phyloP scores from a whole-genome alignment of 768 basidiomycete species.

The Amanita fuliginea region DNA sequence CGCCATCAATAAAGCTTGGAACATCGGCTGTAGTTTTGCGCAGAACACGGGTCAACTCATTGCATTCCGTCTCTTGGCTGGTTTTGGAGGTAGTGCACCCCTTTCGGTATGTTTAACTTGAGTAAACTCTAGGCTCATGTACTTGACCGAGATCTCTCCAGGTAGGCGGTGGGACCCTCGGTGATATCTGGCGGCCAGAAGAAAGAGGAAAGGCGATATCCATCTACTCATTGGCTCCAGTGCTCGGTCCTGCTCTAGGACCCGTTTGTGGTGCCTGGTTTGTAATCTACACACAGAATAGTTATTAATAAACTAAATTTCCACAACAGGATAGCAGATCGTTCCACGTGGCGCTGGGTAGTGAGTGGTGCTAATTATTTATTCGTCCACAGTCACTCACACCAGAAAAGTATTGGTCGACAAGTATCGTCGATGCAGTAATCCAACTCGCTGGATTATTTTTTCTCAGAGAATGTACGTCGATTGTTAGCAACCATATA shows the following conservation, averaged over 20 bases:
- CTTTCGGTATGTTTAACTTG: slow-evolving; percentile 37
- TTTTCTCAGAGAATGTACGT: slow-evolving; percentile 49
- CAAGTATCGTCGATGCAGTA: slow-evolving; percentile 41
- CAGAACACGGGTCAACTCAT: slow-evolving; percentile 46
- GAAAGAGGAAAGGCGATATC: slow-evolving; percentile 55
- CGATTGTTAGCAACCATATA: slow-evolving; percentile 3
- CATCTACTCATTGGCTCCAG: slow-evolving; percentile 52
- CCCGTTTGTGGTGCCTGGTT: slow-evolving; percentile 39
- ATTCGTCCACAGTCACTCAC: neutral
- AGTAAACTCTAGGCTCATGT: slow-evolving; percentile 7
- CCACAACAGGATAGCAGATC: slow-evolving; percentile 40
- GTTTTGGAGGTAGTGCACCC: slow-evolving; percentile 66
- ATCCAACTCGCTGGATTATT: slow-evolving; percentile 48
- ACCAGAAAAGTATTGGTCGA: slow-evolving; percentile 48
- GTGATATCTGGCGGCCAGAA: slow-evolving; percentile 49
- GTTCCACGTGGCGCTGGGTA: slow-evolving; percentile 65
- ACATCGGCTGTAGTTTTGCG: slow-evolving; percentile 56
- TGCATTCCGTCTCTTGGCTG: slow-evolving; percentile 58
- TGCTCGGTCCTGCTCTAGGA: slow-evolving; percentile 56
- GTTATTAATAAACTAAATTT: neutral
- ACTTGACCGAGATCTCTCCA: slow-evolving; percentile 7
- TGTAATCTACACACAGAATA: neutral
- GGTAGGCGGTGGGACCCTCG: slow-evolving; percentile 55
- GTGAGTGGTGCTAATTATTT: slow-evolving; percentile 21
- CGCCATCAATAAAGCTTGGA: slow-evolving; percentile 34